Conservation (phyloP, 2,329 filamentous ascomycete species). For the Exophiala alcalophila region DNA sequence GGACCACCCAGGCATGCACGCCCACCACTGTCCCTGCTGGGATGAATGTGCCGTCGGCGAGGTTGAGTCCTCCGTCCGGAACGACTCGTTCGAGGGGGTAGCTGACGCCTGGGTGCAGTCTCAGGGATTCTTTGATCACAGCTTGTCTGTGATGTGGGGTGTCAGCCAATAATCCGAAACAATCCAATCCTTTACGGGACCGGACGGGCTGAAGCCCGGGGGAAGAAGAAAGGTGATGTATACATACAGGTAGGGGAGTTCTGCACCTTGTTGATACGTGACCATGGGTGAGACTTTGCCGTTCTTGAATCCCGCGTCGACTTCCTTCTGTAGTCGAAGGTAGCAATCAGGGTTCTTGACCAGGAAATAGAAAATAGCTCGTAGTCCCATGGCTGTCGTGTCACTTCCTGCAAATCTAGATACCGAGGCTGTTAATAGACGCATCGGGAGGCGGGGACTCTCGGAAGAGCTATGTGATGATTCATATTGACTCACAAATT, state of each 20-base stretch:
- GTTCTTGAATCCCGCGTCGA: background rate
- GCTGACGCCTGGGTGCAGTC: constrained; percentile 43
- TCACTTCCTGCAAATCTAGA: constrained; percentile 65
- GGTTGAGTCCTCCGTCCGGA: constrained; percentile 39
- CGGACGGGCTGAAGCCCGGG: too few species aligned
- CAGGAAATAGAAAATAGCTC: constrained; percentile 69
- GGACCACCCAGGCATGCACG: constrained; percentile 42
- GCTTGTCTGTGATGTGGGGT: constrained; percentile 25
- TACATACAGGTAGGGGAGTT: background rate
- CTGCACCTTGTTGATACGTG: constrained; percentile 5
- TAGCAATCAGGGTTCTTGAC: constrained; percentile 56
- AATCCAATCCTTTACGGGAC: too few species aligned
- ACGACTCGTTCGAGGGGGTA: constrained; percentile 38
- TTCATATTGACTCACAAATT: background rate
- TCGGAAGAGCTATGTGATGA: background rate
- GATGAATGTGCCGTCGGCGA: constrained; percentile 42
- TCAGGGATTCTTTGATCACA: constrained; percentile 44
- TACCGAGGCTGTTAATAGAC: background rate
- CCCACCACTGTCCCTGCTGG: constrained; percentile 49
- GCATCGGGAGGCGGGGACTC: too few species aligned
- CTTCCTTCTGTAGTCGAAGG: background rate
- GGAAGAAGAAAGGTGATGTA: background rate
- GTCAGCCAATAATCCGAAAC: too few species aligned
- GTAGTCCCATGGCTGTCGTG: constrained; percentile 71
- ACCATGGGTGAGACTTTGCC: constrained; percentile 13